Evolutionary conservation across 306 rosid genomes (phyloP), one percentile per base, ranked within the genome.

Genomic region (Dalbergia cultrata): DNA sequence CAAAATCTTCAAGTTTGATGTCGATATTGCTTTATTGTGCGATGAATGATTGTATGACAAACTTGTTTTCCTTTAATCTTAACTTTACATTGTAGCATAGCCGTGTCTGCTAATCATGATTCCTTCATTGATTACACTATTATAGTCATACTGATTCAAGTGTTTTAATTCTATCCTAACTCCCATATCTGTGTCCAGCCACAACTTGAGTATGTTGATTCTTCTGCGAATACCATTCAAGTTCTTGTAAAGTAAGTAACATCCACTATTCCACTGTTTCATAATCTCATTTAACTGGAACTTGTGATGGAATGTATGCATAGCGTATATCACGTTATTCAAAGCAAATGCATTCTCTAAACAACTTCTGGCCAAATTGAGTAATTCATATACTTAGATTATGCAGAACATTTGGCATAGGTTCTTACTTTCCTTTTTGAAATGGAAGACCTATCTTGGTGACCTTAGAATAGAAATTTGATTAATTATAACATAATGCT

Each of bases 171-270:
- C 44, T 52, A 45, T 75, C 49, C 87, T 58, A 61, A 82, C 45
- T 66, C 72, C 22, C 72, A 50, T 70, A 52, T 76, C 79, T 90
- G 56, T 67, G 63, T 80, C 84, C 95, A 93, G 99, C 99, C 98
- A 59, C 79, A 85, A 60, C 86, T 95, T 35, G 90, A 74, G 64
- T 77, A 63, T 74, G 84, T 72, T 10, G 89, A 67, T 81, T 66
- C 88, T 61, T 56, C 57, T 50, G 17, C 88, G 80, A 86, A 79
- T 87, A 73, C 92, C n/a, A 79, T 93, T 67, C 87, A 89, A 81
- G 87, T 84, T 75, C 78, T 58, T 58, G 78, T 81, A 31, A 89
- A 91, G 99, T 95, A 89, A 93, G 98, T 85, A 67, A 66, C 76
- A 64, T 45, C 70, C 19, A 68, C 31, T 26, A 26, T 26, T 26